Evolutionary conservation across 2,329 filamentous ascomycete species (phyloP).

Genomic region (Blastomyces parvus): DNA sequence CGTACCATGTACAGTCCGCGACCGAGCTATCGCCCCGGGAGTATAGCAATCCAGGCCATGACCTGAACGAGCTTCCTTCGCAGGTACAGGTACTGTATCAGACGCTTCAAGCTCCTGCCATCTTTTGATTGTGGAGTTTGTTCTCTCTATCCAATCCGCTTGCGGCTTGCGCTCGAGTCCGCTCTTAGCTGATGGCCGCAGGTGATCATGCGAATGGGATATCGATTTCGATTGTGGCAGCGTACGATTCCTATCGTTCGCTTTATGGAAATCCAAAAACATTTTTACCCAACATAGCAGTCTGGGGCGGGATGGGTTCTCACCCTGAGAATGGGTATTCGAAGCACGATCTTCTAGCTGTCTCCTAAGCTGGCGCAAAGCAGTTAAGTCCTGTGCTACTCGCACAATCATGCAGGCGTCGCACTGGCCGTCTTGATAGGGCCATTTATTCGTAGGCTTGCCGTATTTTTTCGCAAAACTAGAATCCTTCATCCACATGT

Average conservation of each 20-base stretch:
- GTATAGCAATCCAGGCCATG: not conserved
- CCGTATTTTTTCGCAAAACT: not conserved
- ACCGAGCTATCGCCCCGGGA: not conserved
- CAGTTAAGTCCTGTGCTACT: not conserved
- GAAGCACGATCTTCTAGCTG: not conserved
- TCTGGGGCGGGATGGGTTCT: not conserved
- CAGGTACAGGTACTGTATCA: not conserved
- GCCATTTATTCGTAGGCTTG: not conserved
- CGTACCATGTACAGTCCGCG: not conserved
- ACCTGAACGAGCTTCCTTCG: not conserved
- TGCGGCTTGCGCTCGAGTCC: not conserved
- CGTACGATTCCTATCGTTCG: not conserved
- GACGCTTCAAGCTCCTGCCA: not conserved
- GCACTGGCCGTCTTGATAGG: not conserved
- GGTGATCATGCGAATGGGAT: not conserved
- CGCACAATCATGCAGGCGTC: not conserved
- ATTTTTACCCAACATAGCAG: not conserved
- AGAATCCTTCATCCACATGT: not conserved
- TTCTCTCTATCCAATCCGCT: not conserved
- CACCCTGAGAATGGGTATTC: not conserved
- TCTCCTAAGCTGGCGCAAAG: not conserved
- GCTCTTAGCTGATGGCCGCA: not conserved
- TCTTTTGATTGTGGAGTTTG: not conserved
- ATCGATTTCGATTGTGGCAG: not conserved
- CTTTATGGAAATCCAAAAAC: not conserved